Base-by-base conservation (phyloP, 345 rosid genomes). In the Populus simonii region DNA sequence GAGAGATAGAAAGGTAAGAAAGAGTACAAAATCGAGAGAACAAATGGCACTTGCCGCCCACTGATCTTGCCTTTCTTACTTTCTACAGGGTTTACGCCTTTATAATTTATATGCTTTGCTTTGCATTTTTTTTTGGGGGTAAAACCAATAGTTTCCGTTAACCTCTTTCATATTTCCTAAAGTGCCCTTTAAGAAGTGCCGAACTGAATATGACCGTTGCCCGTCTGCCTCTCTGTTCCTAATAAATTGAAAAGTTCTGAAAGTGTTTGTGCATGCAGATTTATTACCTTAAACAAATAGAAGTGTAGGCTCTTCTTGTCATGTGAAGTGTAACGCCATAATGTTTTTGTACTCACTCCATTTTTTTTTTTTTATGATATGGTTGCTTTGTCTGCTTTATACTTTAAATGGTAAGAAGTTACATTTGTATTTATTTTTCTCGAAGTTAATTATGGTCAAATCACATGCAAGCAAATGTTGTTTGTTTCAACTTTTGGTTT, bases 161-260 rank as follows among this genome's bases (percentile, higher is more conserved):
- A 79, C 70, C 75, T 78, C 75, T 83, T 29, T 1, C 0, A 66
- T 72, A 59, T 71, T 74, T 25, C 91, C 91, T 47, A 82, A 76
- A 84, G 3, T 88, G 76, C 89, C 91, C 91, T 77, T 75, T 3
- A 59, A 78, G 77, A 81, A 53, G 82, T 74, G 75, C 88, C 88
- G 75, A 84, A 80, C 84, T 35, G 53, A 45, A 86, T 83, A 66
- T 86, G 83, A 88, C 91, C 91, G 91, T 88, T 88, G 85, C 75
- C 74, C 36, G n/a, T 68, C 68, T 68, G 71, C 55, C 38, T 51
- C 63, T 6, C 57, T 61, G 38, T 74, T 27, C 59, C 22, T 70
- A 72, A 51, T 74, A 66, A 78, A 78, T 80, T 66, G 11, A 31
- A 15, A 7, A 0, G 15, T 27, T 27, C 27, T 2, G 47, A 43